Evolutionary conservation across 345 rosid genomes (phyloP), one percentile per base, ranked within the genome.

Genomic region (Populus nigra): DNA sequence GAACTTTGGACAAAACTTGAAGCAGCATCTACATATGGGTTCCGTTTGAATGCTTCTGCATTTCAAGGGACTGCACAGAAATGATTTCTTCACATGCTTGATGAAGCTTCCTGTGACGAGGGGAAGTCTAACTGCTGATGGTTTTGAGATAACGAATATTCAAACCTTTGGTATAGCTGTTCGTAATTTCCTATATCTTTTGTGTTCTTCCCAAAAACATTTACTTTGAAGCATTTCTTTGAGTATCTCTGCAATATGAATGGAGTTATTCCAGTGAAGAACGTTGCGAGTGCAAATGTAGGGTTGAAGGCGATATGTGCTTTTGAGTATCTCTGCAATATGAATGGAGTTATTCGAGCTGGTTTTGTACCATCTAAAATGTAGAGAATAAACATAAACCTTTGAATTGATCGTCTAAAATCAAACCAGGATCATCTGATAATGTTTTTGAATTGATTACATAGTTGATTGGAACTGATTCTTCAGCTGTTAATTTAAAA

Each of bases 1-100:
- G 99, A 95, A 84, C 65, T 95, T 43, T 92, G 99, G 99, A 92
- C 96, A 7, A 95, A 80, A 83, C 93, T 95, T 73, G 97, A 95
- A 84, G 96, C 96, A 50, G 94, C 95, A 47, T 83, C 98, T 20
- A 66, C 82, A 41, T 73, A 11, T 18, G 90, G 76, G 1, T 43
- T 75, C 68, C 79, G n/a, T 22, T 74, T 83, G 38, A 78, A 85
- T 53, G 76, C 82, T 45, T 82, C 80, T 47, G 77, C 84, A 1
- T 20, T 59, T 13, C 85, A 61, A 70, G 83, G 80, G 66, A 84
- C 83, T 35, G 77, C 83, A 25, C 82, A 62, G 77, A 92, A 89
- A 88, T 94, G 93, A 65, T 96, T 96, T 84, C 88, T 92, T 73
- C 95, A 96, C 84, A 88, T 88, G 92, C 86, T 96, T 71, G 98